Evolutionary conservation across 2,329 filamentous ascomycete genomes (phyloP).

Genomic region (Colletotrichum truncatum): DNA sequence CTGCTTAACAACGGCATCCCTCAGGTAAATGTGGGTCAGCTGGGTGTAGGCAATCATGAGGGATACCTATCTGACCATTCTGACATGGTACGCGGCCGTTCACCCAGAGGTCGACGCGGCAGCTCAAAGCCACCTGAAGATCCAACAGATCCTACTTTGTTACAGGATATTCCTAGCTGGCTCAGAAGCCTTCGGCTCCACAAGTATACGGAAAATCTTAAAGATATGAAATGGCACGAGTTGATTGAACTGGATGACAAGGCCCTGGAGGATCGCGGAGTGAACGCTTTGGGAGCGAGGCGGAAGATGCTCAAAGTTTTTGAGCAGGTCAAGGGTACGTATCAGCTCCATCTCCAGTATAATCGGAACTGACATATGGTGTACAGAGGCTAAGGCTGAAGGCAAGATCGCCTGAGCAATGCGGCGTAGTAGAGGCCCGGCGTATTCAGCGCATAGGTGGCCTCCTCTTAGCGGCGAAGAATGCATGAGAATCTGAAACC

Average conservation of each 20-base stretch:
- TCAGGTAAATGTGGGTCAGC: conserved; percentile 75
- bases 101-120: conserved; percentile 89
- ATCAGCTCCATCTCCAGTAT: background rate
- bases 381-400: conserved; percentile 57
- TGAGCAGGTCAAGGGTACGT: conserved; percentile 86
- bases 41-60: conserved; percentile 76
- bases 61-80: conserved; percentile 95
- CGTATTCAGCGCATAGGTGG: too few relatives aligned
- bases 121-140: conserved; percentile 98
- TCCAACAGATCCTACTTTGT: conserved; percentile 86
- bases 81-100: conserved; percentile 89
- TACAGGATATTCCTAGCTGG: conserved; percentile 97
- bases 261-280: conserved; percentile 89
- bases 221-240: conserved; percentile 97
- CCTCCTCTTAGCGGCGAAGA: background rate
- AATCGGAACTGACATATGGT: background rate
- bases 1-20: conserved; percentile 76
- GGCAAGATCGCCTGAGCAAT: conserved; percentile 67
- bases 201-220: conserved; percentile 98
- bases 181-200: conserved; percentile 92
- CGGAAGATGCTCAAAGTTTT: conserved; percentile 99
- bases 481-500: background rate
- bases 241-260: conserved; percentile 92
- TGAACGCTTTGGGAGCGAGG: conserved; percentile 92
- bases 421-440: background rate